Conservation (phyloP, 768 basidiomycete genomes). For the Termitomyces eurrhizus region DNA sequence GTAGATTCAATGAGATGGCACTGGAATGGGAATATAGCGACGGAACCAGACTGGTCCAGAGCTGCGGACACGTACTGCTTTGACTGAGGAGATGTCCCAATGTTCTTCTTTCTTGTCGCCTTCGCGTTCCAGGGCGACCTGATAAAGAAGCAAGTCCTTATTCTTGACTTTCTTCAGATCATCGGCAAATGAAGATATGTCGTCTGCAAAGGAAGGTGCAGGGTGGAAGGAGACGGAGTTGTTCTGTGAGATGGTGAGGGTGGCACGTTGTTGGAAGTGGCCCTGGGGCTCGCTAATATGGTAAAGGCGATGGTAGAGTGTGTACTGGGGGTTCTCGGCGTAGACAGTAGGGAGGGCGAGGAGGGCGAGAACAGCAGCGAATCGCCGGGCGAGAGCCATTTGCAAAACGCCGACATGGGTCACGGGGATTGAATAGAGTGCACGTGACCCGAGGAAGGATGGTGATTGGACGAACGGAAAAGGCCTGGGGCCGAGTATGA, state of each 20-base stretch:
- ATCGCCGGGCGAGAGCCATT: slow-evolving; percentile 7
- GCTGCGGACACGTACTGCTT: slow-evolving; percentile 41
- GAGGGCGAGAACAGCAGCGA: slow-evolving; percentile 10
- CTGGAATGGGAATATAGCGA: slow-evolving; percentile 30
- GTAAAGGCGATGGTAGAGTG: slow-evolving; percentile 49
- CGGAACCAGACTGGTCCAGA: slow-evolving; percentile 13
- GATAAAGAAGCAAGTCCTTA: slow-evolving; percentile 52
- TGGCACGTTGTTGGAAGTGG: slow-evolving; percentile 41
- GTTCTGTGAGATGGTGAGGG: slow-evolving; percentile 31
- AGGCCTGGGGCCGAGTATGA: slow-evolving; percentile 10
- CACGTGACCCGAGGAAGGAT: slow-evolving; percentile 11
- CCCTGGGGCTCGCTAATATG: slow-evolving; percentile 38
- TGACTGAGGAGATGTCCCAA: slow-evolving; percentile 60
- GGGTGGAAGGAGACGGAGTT: slow-evolving; percentile 33
- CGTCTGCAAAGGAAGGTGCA: slow-evolving; percentile 39
- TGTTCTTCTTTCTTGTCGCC: slow-evolving; percentile 36
- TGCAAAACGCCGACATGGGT: neutral
- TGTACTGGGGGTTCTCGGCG: slow-evolving; percentile 19
- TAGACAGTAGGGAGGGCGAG: slow-evolving; percentile 7
- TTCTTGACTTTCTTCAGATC: slow-evolving; percentile 30
- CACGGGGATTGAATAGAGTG: slow-evolving; percentile 1
- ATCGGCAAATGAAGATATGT: slow-evolving; percentile 43
- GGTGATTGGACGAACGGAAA: slow-evolving; percentile 10
- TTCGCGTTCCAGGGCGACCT: slow-evolving; percentile 60
- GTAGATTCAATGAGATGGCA: slow-evolving; percentile 60